These are phyloP conservation scores for Ogataea siamensis DNA, from an alignment of 805 yeast species.

Conservation along the genomic window DNA sequence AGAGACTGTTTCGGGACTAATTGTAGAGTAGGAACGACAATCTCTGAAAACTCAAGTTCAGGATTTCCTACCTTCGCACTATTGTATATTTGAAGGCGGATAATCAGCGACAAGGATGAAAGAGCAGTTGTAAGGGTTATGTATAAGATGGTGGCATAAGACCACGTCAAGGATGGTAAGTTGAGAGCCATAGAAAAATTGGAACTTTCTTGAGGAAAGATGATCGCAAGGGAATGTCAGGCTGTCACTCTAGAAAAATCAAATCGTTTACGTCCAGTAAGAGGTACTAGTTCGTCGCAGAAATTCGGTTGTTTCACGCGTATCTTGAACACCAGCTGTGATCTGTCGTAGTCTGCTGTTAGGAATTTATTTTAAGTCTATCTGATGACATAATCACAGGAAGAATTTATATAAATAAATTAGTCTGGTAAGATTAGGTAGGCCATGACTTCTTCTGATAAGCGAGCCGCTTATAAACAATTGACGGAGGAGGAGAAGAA, in stretches of 20 bases:
- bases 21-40: slow-evolving; percentile 54
- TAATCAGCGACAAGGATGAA: slow-evolving; percentile 40
- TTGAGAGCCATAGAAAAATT: not conserved
- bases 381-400: not conserved
- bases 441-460: slow-evolving; percentile 8
- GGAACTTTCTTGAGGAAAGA: no score
- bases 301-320: no score
- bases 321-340: no score
- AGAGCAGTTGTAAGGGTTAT: slow-evolving; percentile 39
- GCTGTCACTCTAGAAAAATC: no score
- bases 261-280: no score
- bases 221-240: no score
- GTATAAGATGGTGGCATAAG: slow-evolving; percentile 48
- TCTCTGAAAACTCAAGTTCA: slow-evolving; percentile 36
- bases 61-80: slow-evolving; percentile 21
- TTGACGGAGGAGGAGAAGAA: slow-evolving; percentile 35
- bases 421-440: not conserved
- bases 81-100: slow-evolving; percentile 40
- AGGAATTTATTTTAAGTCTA: no score
- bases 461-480: slow-evolving; percentile 15
- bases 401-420: no score
- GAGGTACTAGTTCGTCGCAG: no score
- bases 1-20: slow-evolving; percentile 58
- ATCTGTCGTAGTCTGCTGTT: no score
- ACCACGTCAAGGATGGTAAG: slow-evolving; percentile 25